Percentiles rank a stretch among this genome's conserved stretches.
Evolutionary conservation across 2,329 filamentous ascomycete genomes (phyloP).

Genomic region (Aureobasidium uvarum): DNA sequence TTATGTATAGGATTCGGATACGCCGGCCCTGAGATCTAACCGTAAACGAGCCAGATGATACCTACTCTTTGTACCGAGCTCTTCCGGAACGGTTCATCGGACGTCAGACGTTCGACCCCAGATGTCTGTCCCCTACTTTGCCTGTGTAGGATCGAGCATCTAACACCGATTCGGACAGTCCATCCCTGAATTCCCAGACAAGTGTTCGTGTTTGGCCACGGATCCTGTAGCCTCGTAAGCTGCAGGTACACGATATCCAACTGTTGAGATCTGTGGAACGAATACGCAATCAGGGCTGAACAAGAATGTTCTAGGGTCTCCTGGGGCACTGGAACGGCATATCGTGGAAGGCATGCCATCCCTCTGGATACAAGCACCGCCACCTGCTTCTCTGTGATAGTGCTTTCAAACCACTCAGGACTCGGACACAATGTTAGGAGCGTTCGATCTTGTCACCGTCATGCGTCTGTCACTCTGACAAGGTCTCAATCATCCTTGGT

Average conservation of each 20-base stretch:
- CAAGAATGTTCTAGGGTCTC: background rate
- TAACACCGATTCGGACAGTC: background rate
- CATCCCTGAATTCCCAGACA: background rate
- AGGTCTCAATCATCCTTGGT: background rate
- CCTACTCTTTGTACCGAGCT: conserved; percentile 10
- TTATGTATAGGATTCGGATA: background rate
- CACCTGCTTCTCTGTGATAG: background rate
- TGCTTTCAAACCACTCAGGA: background rate
- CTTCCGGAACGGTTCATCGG: background rate
- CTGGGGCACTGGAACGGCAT: background rate
- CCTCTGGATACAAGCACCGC: background rate
- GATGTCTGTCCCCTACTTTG: background rate
- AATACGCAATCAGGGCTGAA: background rate
- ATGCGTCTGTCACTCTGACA: background rate
- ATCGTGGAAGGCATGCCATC: background rate
- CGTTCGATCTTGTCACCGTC: background rate
- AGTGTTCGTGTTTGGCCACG: background rate
- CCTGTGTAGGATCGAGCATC: background rate
- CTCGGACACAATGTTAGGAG: background rate
- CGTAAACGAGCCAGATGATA: conserved; percentile 1
- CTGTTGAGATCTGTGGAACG: background rate
- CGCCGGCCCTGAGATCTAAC: conserved; percentile 5
- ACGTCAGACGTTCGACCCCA: conserved; percentile 3
- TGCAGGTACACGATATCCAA: background rate
- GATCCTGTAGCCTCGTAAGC: background rate